Base-by-base conservation (phyloP, 2,329 filamentous ascomycete species). In the Paecilomyces variotii region DNA sequence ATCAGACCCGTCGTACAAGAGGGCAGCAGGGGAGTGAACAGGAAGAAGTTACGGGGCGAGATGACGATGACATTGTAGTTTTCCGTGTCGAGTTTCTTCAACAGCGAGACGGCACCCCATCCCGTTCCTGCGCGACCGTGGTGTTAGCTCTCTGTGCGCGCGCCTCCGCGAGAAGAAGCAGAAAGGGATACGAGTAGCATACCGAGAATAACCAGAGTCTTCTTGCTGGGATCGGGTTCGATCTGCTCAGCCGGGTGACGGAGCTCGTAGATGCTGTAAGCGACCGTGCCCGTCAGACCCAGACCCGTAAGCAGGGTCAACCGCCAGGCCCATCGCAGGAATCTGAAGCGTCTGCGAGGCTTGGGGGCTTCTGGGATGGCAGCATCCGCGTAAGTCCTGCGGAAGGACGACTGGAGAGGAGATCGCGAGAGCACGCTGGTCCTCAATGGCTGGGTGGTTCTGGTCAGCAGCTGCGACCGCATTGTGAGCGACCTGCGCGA, bases 41-140 rank as follows among this genome's bases (percentile, higher is more conserved):
- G 88, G 87, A 99, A 99, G 85, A 96, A 99, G 81, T 99, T 99
- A 74, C 94, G 90, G 57, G 94, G 94, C 55, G 94, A 97, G 75
- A 99, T 90, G 74, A 99, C 91, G 72, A 97, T 78, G 76, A 97
- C 93, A 76, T 99, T 97, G 85, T 97, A 99, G 84, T 97, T 96
- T 76, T 96, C 90, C 62, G 93, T 97, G 73, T 99, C 92, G 77
- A 99, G 89, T 75, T 96, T 97, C 85, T 99, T 99, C 65, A 99
- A 85, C 61, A 99, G 87, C 61, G 93, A 95, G 70, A 99, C 91
- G 51, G 93, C 91, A 67, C 87, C 94, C 94, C 94, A 99, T 67
- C 94, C 94, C 68, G 92, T 96, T 71, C 93, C 93, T 97, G 67
- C 54, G 59, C 4, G 28, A 53, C n/a, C 58, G 61, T 67, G 57